Conservation (phyloP, 1,284 basidiomycete species). For the Leccinum ponderosum region DNA sequence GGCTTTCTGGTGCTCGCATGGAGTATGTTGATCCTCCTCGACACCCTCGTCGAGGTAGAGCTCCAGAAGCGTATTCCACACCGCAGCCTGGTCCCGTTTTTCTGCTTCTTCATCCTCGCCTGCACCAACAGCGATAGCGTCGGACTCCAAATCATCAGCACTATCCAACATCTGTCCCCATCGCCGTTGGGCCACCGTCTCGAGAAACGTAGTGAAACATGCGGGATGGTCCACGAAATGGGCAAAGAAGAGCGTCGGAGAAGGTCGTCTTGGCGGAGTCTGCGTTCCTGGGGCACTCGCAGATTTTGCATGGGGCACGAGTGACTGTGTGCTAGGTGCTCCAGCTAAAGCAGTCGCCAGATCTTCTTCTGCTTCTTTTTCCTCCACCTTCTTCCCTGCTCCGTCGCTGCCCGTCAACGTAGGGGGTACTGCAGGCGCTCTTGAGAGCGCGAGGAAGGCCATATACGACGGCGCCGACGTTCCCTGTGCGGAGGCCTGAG, state of each 20-base stretch:
- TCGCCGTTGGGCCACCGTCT: slow-evolving; percentile 78
- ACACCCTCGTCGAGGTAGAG: slow-evolving; percentile 65
- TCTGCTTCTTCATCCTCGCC: slow-evolving; percentile 55
- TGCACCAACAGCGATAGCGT: slow-evolving; percentile 1
- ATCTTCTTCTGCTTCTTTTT: slow-evolving; percentile 21
- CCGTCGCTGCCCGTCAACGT: slow-evolving; percentile 38
- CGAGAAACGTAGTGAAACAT: slow-evolving; percentile 67
- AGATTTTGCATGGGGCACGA: slow-evolving; percentile 8
- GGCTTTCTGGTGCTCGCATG: slow-evolving; percentile 51
- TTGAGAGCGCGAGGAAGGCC: slow-evolving; percentile 75
- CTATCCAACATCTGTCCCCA: slow-evolving; percentile 79
- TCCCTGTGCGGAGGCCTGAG: slow-evolving; percentile 28
- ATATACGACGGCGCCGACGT: slow-evolving; percentile 62
- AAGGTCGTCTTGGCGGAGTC: slow-evolving; percentile 57
- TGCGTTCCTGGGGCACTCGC: slow-evolving; percentile 23
- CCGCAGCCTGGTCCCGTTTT: slow-evolving; percentile 74
- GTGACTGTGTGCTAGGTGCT: slow-evolving; percentile 33
- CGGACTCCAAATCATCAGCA: slow-evolving; percentile 10
- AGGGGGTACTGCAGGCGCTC: slow-evolving; percentile 45
- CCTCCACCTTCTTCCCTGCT: slow-evolving; percentile 28
- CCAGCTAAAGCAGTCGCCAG: slow-evolving; percentile 10
- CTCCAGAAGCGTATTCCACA: slow-evolving; percentile 97
- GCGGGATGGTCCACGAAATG: slow-evolving; percentile 91
- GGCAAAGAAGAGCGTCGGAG: slow-evolving; percentile 88
- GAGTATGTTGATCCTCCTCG: slow-evolving; percentile 13